A percentile compares a stretch with the other conserved stretches of the same genome.
Conservation (phyloP, 2,329 filamentous ascomycete genomes). For the Harringtonia aguacate region DNA sequence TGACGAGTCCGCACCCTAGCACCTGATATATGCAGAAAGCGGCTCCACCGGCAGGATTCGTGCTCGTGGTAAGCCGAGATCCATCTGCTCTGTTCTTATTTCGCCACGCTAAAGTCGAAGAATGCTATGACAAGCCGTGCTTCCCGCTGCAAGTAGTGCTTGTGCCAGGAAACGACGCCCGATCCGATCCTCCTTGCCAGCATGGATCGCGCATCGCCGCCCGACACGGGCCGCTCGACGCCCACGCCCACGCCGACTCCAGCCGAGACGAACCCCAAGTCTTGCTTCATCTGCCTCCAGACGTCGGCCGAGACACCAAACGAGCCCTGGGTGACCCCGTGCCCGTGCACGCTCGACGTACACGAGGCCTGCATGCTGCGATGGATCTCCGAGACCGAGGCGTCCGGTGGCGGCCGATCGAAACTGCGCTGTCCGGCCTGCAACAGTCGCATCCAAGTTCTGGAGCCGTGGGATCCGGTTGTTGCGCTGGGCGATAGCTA, state of each 20-base stretch:
- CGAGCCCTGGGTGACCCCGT: conserved; percentile 70
- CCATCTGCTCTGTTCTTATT: too few species aligned
- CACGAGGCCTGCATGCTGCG: conserved; percentile 84
- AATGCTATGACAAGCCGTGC: too few species aligned
- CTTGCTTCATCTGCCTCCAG: conserved; percentile 53
- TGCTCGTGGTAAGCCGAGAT: too few species aligned
- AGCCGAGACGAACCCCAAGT: neutral
- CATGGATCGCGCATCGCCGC: too few species aligned
- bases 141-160: too few species aligned
- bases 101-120: too few species aligned
- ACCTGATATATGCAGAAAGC: too few species aligned
- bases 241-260: neutral
- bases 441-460: conserved; percentile 68
- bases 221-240: neutral
- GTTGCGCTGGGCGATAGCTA: conserved; percentile 55
- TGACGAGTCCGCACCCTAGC: too few species aligned
- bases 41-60: too few species aligned
- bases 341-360: conserved; percentile 79
- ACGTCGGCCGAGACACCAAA: conserved; percentile 40
- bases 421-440: conserved; percentile 81
- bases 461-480: conserved; percentile 62
- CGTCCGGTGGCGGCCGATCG: conserved; percentile 44
- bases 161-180: too few species aligned
- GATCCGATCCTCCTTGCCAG: too few species aligned
- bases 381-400: conserved; percentile 87